These are phyloP conservation scores for Barbarea vulgaris DNA, from an alignment of 345 rosid genomes.

Conservation along the genomic window DNA sequence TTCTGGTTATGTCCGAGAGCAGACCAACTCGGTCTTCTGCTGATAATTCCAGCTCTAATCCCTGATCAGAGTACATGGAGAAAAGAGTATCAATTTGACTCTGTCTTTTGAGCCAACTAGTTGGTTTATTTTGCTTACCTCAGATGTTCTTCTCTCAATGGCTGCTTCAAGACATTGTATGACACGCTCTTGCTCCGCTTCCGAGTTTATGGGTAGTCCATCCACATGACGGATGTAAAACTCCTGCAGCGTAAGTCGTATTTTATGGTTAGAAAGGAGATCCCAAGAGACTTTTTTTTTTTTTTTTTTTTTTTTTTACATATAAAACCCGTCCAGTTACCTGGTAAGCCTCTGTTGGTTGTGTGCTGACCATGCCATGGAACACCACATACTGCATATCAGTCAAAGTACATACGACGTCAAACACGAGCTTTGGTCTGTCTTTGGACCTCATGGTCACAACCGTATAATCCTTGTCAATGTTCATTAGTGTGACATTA, in stretches of 20 bases:
- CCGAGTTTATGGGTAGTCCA: conserved; percentile 75
- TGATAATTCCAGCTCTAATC: conserved; percentile 78
- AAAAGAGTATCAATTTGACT: background rate
- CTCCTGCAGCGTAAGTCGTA: conserved; percentile 53
- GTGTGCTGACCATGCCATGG: conserved; percentile 84
- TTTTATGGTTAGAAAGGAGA: conserved; percentile 1
- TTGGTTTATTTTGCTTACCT: conserved; percentile 44
- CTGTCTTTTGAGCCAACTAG: background rate
- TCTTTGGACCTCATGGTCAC: conserved; percentile 83
- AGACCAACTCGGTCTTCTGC: conserved; percentile 84
- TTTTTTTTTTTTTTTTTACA: too few relatives aligned
- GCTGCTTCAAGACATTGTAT: conserved; percentile 82
- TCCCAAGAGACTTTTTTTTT: background rate
- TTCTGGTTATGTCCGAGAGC: conserved; percentile 88
- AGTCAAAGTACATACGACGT: conserved; percentile 84
- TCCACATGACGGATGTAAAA: conserved; percentile 77
- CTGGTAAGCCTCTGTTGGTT: conserved; percentile 78
- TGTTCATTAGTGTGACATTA: conserved; percentile 64
- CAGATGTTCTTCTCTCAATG: conserved; percentile 71
- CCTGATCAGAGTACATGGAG: too few relatives aligned
- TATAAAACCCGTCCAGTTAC: conserved; percentile 39
- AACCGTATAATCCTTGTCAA: conserved; percentile 78
- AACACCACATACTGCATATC: conserved; percentile 94
- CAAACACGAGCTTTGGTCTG: conserved; percentile 83
- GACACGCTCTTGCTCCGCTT: conserved; percentile 77